Conservation (phyloP, 768 basidiomycete species). For the Cystobasidium onofrii region DNA sequence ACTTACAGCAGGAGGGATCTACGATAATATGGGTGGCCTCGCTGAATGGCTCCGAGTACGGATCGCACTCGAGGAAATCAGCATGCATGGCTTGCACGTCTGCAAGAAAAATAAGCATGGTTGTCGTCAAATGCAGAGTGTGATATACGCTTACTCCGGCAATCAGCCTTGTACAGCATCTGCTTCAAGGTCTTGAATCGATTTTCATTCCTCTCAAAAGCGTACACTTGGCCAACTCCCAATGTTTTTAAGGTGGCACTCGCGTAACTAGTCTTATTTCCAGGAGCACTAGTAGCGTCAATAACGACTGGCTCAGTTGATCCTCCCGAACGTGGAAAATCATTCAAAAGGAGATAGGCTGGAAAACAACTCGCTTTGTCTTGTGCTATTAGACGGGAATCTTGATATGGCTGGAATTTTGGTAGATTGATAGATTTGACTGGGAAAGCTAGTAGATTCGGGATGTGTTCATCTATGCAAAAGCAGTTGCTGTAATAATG, state of each 20-base stretch:
- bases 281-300: slow-evolving; percentile 92
- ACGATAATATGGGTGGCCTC: slow-evolving; percentile 78
- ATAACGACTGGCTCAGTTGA: slow-evolving; percentile 2
- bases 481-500: slow-evolving; percentile 50
- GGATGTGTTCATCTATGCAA: slow-evolving; percentile 67
- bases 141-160: slow-evolving; percentile 51
- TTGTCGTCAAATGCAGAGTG: too few species aligned
- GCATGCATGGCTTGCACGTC: slow-evolving; percentile 63
- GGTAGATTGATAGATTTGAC: slow-evolving; percentile 53
- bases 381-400: slow-evolving; percentile 81
- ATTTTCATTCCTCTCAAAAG: slow-evolving; percentile 77
- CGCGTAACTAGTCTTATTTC: slow-evolving; percentile 93
- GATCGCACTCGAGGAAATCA: slow-evolving; percentile 77
- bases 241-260: slow-evolving; percentile 75
- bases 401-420: slow-evolving; percentile 62
- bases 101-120: slow-evolving; percentile 2
- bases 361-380: slow-evolving; percentile 99
- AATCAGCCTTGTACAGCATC: slow-evolving; percentile 79
- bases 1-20: slow-evolving; percentile 94
- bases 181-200: slow-evolving; percentile 71
- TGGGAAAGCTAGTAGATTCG: slow-evolving; percentile 71
- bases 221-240: slow-evolving; percentile 61
- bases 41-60: slow-evolving; percentile 56
- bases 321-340: slow-evolving; percentile 40
- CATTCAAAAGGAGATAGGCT: slow-evolving; percentile 73